Base-by-base conservation (phyloP, 148 eudicot genomes). In the Bassia scoparia region DNA sequence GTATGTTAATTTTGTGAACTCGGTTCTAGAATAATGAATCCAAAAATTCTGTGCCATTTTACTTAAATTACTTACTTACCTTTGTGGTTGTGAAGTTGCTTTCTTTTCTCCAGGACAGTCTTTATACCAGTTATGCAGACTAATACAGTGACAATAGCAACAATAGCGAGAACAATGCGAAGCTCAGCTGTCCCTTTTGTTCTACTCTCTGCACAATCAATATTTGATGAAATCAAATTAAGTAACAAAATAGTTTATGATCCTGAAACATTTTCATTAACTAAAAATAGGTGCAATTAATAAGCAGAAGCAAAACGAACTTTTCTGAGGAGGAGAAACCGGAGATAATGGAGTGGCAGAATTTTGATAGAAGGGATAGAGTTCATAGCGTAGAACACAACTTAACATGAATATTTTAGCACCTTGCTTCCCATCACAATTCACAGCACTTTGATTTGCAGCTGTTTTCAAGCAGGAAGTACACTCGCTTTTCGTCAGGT, bases 371-470 rank as follows among this genome's bases (percentile, higher is more conserved):
- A 71, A 71, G 0, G 23, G 64, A 56, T 55, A 71, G 52, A 56
- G 52, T 26, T 71, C 65, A 71, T 56, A 71, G 16, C 74, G 64
- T 4, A 71, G 16, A 38, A 58, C 44, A 71, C 74, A 71, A 43
- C 54, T 59, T 0, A 38, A 7, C 1, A 44, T 35, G 10, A 71
- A 41, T 41, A 71, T 7, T 3, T 30, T 41, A 23, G 52, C 74
- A 58, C 66, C 74, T 43, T 20, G 52, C 38, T 58, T 71, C 12
- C 66, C 66, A 1, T 59, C 27, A 59, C 74, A 71, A 10, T 24
- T 2, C 0, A 24, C 13, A 12, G 43, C 37, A 27, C 65, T 71
- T 41, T 58, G 52, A 41, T 58, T 58, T 0, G 35, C 65, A 1
- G 54, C 37, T 4, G 26, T 7, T 43, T 38, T 30, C n/a, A 71